These are phyloP conservation scores for Xylaria sp. DNA, from an alignment of 2,329 filamentous ascomycete species.

Conservation along the genomic window DNA sequence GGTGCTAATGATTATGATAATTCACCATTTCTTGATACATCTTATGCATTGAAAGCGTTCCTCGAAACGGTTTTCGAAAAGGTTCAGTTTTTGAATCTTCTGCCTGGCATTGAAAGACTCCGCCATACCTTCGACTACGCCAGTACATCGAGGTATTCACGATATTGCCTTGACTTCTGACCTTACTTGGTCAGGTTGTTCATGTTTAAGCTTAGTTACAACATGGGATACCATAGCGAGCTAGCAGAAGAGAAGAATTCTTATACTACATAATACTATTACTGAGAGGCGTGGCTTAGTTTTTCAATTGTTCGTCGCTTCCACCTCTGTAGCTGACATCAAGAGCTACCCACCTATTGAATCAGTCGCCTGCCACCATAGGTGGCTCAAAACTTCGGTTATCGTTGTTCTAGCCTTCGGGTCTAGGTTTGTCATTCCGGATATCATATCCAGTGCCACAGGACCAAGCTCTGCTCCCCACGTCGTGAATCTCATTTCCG, in stretches of 20 bases:
- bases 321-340: constrained; percentile 7
- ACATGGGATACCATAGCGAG: constrained; percentile 15
- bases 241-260: constrained; percentile 7
- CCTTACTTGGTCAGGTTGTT: constrained; percentile 9
- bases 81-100: neutral
- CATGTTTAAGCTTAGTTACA: constrained; percentile 35
- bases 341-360: constrained; percentile 11
- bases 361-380: constrained; percentile 7
- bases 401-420: constrained; percentile 49
- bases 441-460: constrained; percentile 47
- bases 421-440: constrained; percentile 49
- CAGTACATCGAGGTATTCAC: neutral
- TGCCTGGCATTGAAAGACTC: neutral
- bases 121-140: no score
- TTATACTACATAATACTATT: constrained; percentile 3
- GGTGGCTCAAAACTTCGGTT: constrained; percentile 48
- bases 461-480: constrained; percentile 22
- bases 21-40: no score
- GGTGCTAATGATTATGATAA: no score
- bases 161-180: neutral
- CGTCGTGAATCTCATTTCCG: constrained; percentile 44
- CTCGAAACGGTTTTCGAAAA: no score
- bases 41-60: no score
- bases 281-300: constrained; percentile 20
- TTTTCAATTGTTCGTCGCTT: constrained; percentile 8